Conservation (phyloP, 2,329 filamentous ascomycete genomes). For the Metarhizium brunneum region DNA sequence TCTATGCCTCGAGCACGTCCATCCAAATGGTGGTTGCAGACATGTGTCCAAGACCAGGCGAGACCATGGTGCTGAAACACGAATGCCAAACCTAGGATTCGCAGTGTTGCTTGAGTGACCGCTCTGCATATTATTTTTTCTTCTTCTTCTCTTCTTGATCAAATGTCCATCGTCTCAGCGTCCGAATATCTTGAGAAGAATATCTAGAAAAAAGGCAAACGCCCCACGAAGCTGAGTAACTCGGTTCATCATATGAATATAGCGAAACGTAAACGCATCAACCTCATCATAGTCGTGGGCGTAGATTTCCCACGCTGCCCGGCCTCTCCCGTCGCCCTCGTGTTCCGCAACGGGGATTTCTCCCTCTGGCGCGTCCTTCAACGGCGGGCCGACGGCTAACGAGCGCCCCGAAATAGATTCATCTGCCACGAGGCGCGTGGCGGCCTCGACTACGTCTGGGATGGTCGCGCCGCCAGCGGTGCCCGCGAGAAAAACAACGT, state of each 20-base stretch:
- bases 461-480: slow-evolving; percentile 36
- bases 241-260: slow-evolving; percentile 43
- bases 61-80: too few relatives aligned
- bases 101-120: too few relatives aligned
- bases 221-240: not conserved
- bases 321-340: slow-evolving; percentile 28
- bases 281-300: slow-evolving; percentile 47
- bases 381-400: slow-evolving; percentile 47
- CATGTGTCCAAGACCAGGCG: too few relatives aligned
- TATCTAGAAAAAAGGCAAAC: not conserved
- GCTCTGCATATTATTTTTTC: not conserved
- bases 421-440: slow-evolving; percentile 52
- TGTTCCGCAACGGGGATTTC: slow-evolving; percentile 18
- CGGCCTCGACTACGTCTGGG: slow-evolving; percentile 55
- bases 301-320: slow-evolving; percentile 51
- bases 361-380: slow-evolving; percentile 28
- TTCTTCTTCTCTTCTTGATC: not conserved
- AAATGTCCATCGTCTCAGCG: not conserved
- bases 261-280: slow-evolving; percentile 45
- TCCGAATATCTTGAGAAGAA: not conserved
- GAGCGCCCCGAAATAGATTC: slow-evolving; percentile 45
- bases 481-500: slow-evolving; percentile 46
- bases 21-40: too few relatives aligned
- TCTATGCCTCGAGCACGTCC: too few relatives aligned
- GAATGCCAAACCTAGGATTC: too few relatives aligned